These are phyloP conservation scores for Bipolaris oryzae DNA, from an alignment of 2,329 filamentous ascomycete species.

Conservation along the genomic window DNA sequence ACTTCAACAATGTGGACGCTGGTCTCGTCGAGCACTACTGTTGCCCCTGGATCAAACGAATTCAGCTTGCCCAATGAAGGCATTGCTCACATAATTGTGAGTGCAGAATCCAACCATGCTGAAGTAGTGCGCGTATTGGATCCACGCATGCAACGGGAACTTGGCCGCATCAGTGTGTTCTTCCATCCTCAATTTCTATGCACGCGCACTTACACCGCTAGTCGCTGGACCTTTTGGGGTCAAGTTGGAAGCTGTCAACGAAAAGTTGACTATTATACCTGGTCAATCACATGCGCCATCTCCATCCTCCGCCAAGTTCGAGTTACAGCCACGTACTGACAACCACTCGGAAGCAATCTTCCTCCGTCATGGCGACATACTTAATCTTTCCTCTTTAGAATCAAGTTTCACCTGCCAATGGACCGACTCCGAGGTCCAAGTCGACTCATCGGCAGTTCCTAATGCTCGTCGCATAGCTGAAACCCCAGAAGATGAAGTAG, in stretches of 20 bases:
- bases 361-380: conserved; percentile 35
- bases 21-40: not conserved
- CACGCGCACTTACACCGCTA: conserved; percentile 1
- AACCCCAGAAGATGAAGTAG: conserved; percentile 27
- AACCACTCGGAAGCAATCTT: conserved; percentile 33
- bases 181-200: not conserved
- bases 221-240: conserved; percentile 26
- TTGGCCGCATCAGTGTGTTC: conserved; percentile 29
- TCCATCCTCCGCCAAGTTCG: conserved; percentile 16
- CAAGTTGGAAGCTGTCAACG: conserved; percentile 34
- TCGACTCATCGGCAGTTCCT: conserved; percentile 37
- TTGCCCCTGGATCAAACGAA: not conserved
- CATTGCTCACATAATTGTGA: conserved; percentile 11
- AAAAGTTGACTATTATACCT: conserved; percentile 27
- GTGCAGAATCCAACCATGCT: not conserved
- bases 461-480: conserved; percentile 9
- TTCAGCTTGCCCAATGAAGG: conserved; percentile 10
- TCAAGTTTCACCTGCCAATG: conserved; percentile 24
- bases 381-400: conserved; percentile 21
- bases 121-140: conserved; percentile 5
- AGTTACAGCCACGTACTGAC: conserved; percentile 25
- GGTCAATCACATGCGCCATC: not conserved
- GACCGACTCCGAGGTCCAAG: conserved; percentile 35
- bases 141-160: conserved; percentile 9
- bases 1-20: conserved; percentile 27